phyloP scores from a whole-genome alignment of 2,329 filamentous ascomycete species.

The Phialocephala sp. region DNA sequence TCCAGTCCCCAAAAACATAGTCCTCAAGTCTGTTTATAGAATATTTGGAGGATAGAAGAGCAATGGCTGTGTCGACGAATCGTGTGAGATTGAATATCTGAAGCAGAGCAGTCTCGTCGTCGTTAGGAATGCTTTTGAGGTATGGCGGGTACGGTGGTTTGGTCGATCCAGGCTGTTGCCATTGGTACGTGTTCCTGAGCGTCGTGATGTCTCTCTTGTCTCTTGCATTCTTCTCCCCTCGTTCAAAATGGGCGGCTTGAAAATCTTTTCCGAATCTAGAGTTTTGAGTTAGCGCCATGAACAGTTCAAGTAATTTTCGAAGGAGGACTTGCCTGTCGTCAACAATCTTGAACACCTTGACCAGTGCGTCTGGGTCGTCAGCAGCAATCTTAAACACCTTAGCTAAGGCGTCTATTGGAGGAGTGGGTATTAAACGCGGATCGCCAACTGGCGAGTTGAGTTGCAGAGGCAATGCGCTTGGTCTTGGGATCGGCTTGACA shows the following conservation, averaged over 20 bases:
- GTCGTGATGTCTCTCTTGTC: neutral
- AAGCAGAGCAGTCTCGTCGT: constrained; percentile 32
- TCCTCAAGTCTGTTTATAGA: constrained; percentile 1
- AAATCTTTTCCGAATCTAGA: neutral
- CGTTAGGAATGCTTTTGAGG: constrained; percentile 37
- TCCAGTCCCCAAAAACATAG: constrained; percentile 17
- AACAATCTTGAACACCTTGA: neutral
- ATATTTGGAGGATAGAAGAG: constrained; percentile 35
- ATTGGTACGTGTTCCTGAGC: constrained; percentile 1
- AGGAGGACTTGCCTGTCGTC: neutral
- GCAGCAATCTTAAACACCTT: neutral
- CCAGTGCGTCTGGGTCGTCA: neutral
- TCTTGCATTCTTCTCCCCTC: neutral
- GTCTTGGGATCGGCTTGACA: neutral
- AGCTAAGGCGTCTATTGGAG: neutral
- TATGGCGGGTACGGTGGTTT: constrained; percentile 39
- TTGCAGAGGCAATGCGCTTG: neutral
- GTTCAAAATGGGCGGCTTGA: neutral
- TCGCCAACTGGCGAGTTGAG: neutral
- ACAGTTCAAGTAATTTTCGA: neutral
- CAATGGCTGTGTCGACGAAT: constrained; percentile 31
- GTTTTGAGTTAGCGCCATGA: neutral
- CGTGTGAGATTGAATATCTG: constrained; percentile 40
- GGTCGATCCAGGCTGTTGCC: constrained; percentile 15
- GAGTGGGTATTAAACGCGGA: neutral